Evolutionary conservation across 2,329 filamentous ascomycete genomes (phyloP).

Genomic region (Dothistroma septosporum): DNA sequence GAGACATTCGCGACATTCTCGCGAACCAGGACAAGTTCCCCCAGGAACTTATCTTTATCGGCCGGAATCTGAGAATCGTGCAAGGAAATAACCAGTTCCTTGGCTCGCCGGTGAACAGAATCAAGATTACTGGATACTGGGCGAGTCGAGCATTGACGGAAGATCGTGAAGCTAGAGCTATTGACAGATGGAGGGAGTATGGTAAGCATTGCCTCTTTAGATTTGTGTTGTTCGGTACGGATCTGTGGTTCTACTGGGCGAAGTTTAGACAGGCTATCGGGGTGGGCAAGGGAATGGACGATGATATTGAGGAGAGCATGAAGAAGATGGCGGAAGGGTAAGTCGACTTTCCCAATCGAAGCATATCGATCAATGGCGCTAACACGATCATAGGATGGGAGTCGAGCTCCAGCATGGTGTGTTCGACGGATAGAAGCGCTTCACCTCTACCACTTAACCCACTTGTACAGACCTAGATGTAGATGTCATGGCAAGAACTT

Average conservation of each 20-base stretch:
- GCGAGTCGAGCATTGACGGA: slow-evolving; percentile 79
- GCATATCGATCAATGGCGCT: slow-evolving; percentile 6
- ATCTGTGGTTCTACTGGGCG: slow-evolving; percentile 78
- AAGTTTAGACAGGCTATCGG: slow-evolving; percentile 74
- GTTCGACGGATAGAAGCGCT: slow-evolving; percentile 66
- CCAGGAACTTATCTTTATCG: slow-evolving; percentile 86
- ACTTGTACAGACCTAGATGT: not conserved
- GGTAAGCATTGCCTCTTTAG: slow-evolving; percentile 80
- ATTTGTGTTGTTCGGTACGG: slow-evolving; percentile 67
- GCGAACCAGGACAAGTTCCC: slow-evolving; percentile 85
- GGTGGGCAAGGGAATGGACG: slow-evolving; percentile 81
- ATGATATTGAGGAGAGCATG: slow-evolving; percentile 87
- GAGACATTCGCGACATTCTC: slow-evolving; percentile 73
- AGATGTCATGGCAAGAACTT: no score
- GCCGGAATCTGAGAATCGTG: slow-evolving; percentile 85
- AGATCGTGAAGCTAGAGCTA: slow-evolving; percentile 59
- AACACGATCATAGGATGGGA: slow-evolving; percentile 61
- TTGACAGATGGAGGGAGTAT: slow-evolving; percentile 63
- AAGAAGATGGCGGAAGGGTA: slow-evolving; percentile 67
- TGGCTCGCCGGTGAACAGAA: slow-evolving; percentile 79
- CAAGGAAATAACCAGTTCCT: slow-evolving; percentile 91
- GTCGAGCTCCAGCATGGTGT: slow-evolving; percentile 84
- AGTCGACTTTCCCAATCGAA: slow-evolving; percentile 21
- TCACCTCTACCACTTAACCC: not conserved
- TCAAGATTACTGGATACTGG: slow-evolving; percentile 93